Evolutionary conservation across 148 eudicot genomes (phyloP).

Genomic region (Chenopodium quinoa): DNA sequence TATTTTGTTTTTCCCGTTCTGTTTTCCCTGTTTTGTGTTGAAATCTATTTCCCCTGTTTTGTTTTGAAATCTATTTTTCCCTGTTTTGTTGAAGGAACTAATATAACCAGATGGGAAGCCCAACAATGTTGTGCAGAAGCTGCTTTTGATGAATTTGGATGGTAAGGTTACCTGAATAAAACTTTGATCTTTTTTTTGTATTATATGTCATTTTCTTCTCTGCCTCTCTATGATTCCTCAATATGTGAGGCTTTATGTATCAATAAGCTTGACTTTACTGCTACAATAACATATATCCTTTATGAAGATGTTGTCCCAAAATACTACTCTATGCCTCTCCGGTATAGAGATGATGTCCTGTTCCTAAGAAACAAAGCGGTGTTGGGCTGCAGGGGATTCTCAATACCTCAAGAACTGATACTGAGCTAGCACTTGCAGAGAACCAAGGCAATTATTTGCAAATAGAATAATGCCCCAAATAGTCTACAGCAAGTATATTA

Average conservation of each 20-base stretch:
- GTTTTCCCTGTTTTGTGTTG: too few relatives aligned
- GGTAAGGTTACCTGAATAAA: conserved; percentile 34
- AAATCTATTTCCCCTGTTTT: too few relatives aligned
- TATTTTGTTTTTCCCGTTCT: too few relatives aligned
- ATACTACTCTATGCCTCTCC: not conserved
- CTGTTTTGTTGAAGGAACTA: conserved; percentile 63
- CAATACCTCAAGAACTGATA: conserved; percentile 48
- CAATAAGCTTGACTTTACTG: not conserved
- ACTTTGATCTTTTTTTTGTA: not conserved
- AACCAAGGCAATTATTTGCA: conserved; percentile 71
- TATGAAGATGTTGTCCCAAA: not conserved
- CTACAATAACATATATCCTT: not conserved
- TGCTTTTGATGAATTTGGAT: conserved; percentile 76
- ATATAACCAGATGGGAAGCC: conserved; percentile 81
- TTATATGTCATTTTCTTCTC: not conserved
- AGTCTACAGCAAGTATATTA: too few relatives aligned
- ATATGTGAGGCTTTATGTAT: not conserved
- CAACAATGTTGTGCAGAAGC: conserved; percentile 84
- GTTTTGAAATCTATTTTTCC: too few relatives aligned
- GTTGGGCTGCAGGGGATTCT: too few relatives aligned
- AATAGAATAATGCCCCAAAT: too few relatives aligned
- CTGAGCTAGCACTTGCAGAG: conserved; percentile 79
- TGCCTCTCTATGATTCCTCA: not conserved
- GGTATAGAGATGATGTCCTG: not conserved
- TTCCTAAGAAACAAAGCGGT: not conserved